phyloP scores from a whole-genome alignment of 2,329 filamentous ascomycete species.

The Claviceps lovelessii region DNA sequence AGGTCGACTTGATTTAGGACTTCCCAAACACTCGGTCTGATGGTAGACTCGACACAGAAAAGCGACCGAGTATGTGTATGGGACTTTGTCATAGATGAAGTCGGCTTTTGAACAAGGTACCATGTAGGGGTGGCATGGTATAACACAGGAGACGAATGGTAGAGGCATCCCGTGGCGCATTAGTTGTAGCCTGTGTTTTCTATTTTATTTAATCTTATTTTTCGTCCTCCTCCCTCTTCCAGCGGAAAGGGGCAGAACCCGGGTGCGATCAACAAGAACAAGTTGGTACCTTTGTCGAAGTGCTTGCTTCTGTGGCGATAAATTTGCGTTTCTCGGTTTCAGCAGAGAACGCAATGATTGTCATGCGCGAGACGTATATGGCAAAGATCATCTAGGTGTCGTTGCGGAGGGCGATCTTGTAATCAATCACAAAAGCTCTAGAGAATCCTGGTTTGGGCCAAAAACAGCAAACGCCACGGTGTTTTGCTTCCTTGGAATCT shows the following conservation, averaged over 20 bases:
- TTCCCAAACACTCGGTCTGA: not conserved
- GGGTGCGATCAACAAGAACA: too few relatives aligned
- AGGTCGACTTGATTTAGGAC: not conserved
- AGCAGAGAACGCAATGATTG: not conserved
- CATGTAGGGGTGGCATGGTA: not conserved
- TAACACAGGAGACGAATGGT: too few relatives aligned
- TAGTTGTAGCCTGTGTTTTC: not conserved
- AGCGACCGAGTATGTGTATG: not conserved
- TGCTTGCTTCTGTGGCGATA: not conserved
- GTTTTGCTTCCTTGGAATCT: not conserved
- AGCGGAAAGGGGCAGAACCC: too few relatives aligned
- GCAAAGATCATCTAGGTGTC: not conserved
- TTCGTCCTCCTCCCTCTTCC: not conserved
- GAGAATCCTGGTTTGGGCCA: not conserved
- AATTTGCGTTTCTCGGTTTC: not conserved
- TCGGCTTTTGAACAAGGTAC: too few relatives aligned
- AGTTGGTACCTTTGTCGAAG: not conserved
- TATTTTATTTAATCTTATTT: not conserved
- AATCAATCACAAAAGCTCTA: not conserved
- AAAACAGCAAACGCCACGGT: not conserved
- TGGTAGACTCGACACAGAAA: not conserved
- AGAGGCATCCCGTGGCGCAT: not conserved
- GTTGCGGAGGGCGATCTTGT: not conserved
- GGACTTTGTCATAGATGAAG: not conserved
- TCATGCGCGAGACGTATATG: not conserved